Conservation (phyloP, 371 early-diverging fungal species). For the Mortierella sp. region DNA sequence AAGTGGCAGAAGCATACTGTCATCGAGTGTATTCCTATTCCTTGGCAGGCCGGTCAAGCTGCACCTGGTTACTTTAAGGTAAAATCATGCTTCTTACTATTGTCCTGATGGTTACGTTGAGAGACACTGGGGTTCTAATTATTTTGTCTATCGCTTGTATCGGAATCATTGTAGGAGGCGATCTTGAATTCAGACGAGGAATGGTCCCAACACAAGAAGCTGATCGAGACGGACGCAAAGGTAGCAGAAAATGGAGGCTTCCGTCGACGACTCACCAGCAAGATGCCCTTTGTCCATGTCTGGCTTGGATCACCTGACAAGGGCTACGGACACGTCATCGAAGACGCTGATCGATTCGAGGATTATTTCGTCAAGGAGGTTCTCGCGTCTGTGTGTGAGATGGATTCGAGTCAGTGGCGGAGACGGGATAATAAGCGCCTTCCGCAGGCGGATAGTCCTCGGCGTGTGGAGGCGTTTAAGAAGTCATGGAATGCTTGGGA, state of each 20-base stretch:
- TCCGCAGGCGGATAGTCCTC: slow-evolving; percentile 67
- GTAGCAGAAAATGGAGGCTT: slow-evolving; percentile 71
- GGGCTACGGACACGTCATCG: slow-evolving; percentile 97
- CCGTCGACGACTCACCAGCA: slow-evolving; percentile 77
- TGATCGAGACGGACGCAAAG: slow-evolving; percentile 82
- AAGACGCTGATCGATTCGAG: slow-evolving; percentile 82
- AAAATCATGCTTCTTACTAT: background rate
- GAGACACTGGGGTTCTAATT: background rate
- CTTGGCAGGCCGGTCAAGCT: slow-evolving; percentile 79
- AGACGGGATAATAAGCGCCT: slow-evolving; percentile 62
- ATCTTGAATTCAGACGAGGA: slow-evolving; percentile 84
- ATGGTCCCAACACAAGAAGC: slow-evolving; percentile 93
- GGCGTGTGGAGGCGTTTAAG: slow-evolving; percentile 76
- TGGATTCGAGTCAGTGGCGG: slow-evolving; percentile 71
- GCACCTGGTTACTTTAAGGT: slow-evolving; percentile 90
- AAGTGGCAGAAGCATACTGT: slow-evolving; percentile 85
- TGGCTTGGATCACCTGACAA: slow-evolving; percentile 87
- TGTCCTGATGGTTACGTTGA: background rate
- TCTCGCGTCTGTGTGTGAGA: slow-evolving; percentile 52
- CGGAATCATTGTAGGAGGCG: slow-evolving; percentile 72
- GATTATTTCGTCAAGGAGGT: slow-evolving; percentile 63
- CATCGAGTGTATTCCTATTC: slow-evolving; percentile 95
- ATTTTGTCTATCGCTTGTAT: background rate
- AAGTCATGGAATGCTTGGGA: slow-evolving; percentile 85
- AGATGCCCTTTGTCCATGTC: slow-evolving; percentile 96